These are phyloP conservation scores for Papilionanthe hybrid DNA, from an alignment of 116 monocot genomes.

Conservation along the genomic window DNA sequence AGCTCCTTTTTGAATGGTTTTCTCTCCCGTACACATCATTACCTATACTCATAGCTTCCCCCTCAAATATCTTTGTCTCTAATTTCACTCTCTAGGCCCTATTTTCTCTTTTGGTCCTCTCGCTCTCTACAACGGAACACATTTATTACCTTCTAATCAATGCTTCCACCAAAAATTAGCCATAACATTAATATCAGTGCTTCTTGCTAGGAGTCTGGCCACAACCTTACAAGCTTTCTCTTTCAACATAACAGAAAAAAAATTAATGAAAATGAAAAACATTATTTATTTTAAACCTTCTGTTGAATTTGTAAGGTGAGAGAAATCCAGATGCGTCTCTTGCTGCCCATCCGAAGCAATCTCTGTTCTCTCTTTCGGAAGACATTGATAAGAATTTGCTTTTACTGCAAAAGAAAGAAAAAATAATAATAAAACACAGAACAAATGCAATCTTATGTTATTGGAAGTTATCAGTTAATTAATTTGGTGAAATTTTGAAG, in stretches of 20 bases:
- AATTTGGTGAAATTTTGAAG: background rate
- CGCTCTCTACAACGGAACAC: too few species aligned
- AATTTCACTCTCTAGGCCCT: too few species aligned
- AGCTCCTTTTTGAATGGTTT: too few species aligned
- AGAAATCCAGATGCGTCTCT: conserved; percentile 44
- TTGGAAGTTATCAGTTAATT: background rate
- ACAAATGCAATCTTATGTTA: background rate
- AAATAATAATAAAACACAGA: background rate
- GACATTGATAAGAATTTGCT: conserved; percentile 15
- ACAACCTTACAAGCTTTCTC: background rate
- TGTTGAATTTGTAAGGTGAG: conserved; percentile 34
- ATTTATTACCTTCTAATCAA: too few species aligned
- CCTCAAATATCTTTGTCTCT: too few species aligned
- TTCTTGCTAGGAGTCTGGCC: background rate
- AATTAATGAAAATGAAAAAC: background rate
- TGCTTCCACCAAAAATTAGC: background rate
- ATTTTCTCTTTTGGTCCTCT: too few species aligned
- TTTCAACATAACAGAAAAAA: background rate
- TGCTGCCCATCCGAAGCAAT: conserved; percentile 47
- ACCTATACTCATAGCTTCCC: too few species aligned
- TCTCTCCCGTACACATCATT: too few species aligned
- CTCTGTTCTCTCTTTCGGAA: conserved; percentile 15
- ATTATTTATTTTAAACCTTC: conserved; percentile 27
- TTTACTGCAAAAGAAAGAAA: background rate
- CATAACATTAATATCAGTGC: background rate